Evolutionary conservation across 768 basidiomycete species (phyloP).

Genomic region (Panaeolus cyanescens): DNA sequence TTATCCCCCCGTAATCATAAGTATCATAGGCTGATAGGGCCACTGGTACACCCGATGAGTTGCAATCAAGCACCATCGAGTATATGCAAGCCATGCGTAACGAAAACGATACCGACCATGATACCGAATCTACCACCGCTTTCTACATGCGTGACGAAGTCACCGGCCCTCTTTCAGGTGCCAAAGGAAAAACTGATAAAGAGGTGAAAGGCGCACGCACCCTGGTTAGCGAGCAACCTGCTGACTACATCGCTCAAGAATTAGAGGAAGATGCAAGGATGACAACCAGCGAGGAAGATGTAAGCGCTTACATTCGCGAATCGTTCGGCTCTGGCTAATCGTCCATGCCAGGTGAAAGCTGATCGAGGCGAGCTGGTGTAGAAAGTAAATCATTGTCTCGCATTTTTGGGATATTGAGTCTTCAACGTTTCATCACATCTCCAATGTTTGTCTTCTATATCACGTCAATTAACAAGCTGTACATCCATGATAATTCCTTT

Average conservation of each 20-base stretch:
- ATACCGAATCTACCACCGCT: constrained; percentile 33
- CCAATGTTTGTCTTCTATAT: too few relatives aligned
- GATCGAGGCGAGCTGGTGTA: background rate
- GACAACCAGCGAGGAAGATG: constrained; percentile 1
- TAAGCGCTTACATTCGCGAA: background rate
- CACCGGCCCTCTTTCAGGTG: constrained; percentile 38
- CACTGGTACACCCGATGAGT: constrained; percentile 24
- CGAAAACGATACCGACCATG: constrained; percentile 29
- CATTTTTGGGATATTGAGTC: too few relatives aligned
- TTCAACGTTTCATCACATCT: too few relatives aligned
- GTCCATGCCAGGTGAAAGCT: background rate
- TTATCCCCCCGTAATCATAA: background rate
- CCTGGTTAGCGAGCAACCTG: background rate
- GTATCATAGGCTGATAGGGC: constrained; percentile 43
- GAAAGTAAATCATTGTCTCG: too few relatives aligned
- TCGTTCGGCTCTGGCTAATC: too few relatives aligned
- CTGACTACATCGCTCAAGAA: background rate
- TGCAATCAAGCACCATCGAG: constrained; percentile 45
- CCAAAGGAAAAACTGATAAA: background rate
- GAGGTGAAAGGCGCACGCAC: background rate
- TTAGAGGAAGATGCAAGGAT: background rate
- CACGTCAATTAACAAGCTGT: too few relatives aligned
- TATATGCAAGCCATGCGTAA: constrained; percentile 40
- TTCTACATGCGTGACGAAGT: constrained; percentile 45
- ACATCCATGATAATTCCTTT: too few relatives aligned